Evolutionary conservation across 768 basidiomycete genomes (phyloP).

Genomic region (Favolaschia claudopus): DNA sequence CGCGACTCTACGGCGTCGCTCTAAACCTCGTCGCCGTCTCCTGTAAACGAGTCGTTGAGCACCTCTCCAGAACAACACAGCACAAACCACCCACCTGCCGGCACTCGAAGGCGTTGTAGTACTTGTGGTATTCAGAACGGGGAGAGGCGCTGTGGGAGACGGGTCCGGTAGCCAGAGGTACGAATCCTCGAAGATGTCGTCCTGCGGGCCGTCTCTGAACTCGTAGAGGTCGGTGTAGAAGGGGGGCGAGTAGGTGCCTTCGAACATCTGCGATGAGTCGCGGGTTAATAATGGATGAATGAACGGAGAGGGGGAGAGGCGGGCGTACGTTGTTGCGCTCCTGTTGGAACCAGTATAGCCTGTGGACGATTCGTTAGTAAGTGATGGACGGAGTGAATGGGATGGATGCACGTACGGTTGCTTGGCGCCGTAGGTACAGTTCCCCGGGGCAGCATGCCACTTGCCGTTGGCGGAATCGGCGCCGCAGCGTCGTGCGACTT

Average conservation of each 20-base stretch:
- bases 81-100: too few species aligned
- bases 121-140: conserved; percentile 31
- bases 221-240: conserved; percentile 76
- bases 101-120: not conserved
- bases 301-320: not conserved
- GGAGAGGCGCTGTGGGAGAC: conserved; percentile 48
- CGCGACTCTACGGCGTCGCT: too few species aligned
- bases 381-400: too few species aligned
- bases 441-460: conserved; percentile 53
- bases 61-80: too few species aligned
- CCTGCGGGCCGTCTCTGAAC: conserved; percentile 74
- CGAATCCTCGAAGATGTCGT: conserved; percentile 73
- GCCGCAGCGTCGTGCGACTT: conserved; percentile 72
- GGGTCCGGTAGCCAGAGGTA: conserved; percentile 55
- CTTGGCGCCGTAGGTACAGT: conserved; percentile 79
- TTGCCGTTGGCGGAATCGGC: conserved; percentile 59
- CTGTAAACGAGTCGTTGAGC: too few species aligned
- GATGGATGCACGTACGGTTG: too few species aligned
- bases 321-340: conserved; percentile 67
- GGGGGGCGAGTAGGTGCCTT: conserved; percentile 65
- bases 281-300: not conserved
- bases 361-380: too few species aligned
- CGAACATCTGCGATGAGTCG: conserved; percentile 66
- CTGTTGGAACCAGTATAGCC: conserved; percentile 69
- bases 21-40: too few species aligned